Evolutionary conservation across 2,329 filamentous ascomycete genomes (phyloP), one percentile per base, ranked within the genome.

Genomic region (Leptodontidium sp.): DNA sequence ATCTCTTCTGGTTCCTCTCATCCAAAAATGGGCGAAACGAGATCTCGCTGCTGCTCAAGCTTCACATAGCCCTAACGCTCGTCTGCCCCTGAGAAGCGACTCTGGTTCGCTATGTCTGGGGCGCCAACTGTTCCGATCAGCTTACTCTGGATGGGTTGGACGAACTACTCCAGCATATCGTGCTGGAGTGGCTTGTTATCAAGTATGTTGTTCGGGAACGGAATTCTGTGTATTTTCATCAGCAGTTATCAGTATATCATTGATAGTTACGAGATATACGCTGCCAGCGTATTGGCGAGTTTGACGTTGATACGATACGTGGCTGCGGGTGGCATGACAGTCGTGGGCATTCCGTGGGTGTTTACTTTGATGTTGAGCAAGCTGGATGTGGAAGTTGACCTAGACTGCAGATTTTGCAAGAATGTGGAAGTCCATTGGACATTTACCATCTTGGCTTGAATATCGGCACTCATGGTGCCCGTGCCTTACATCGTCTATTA

Each of bases 111-210:
- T 0, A 72, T 73, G 68, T 64, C 72, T 11, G 68, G 68, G 2
- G 71, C 71, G 0, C 72, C 71, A 21, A 65, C 67, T 14, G 55
- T 73, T 2, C 72, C 71, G 0, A 68, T 71, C 7, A 61, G 53
- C 17, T n/a, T 72, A 1, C 72, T 73, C 17, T 74, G 72, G 72
- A 68, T 74, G 66, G 72, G 69, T 1, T 74, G 71, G 35, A 68
- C 79, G 0, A 74, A 68, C 52, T 61, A 80, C 83, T 49, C 80
- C 1, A 53, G 40, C 38, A 68, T 73, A 15, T 66, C 78, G 9
- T 79, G 80, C 57, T 84, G 82, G 82, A 82, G 79, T 0, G 77
- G 77, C 5, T 78, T 85, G 1, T 69, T 81, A 0, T 81, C 82
- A 0, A 77, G 77, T 0, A 76, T 74, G 0, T 17, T 84, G 0